Base-by-base conservation (phyloP, 2,329 filamentous ascomycete species). In the Mollisiaceae sp. region DNA sequence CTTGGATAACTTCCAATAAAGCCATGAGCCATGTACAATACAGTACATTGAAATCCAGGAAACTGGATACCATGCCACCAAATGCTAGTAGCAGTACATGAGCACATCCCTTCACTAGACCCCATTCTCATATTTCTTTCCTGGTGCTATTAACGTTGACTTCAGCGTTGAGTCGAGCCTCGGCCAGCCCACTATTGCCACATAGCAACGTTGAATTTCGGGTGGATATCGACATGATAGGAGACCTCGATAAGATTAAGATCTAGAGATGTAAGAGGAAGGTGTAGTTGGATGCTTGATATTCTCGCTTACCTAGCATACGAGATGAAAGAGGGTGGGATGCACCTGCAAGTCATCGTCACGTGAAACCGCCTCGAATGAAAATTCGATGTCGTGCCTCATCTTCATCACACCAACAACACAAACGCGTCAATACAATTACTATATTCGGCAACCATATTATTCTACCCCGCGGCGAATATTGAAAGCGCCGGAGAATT, bases 1-100 rank as follows among this genome's bases (percentile, higher is more conserved):
- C 67, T 59, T 68, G 59, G 24, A 66, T 52, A 5, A 70, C 65
- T 24, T 70, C 60, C 35, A 43, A 43, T 18, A n/a, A n/a, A n/a
- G n/a, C n/a, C n/a, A n/a, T n/a, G n/a, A n/a, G n/a, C n/a, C n/a
- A n/a, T n/a, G n/a, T n/a, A n/a, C n/a, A n/a, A n/a, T n/a, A n/a
- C n/a, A n/a, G n/a, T n/a, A n/a, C n/a, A n/a, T n/a, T n/a, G n/a
- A n/a, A n/a, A n/a, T n/a, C n/a, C n/a, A n/a, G n/a, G n/a, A n/a
- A n/a, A n/a, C n/a, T n/a, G n/a, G n/a, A n/a, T n/a, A n/a, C n/a
- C n/a, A n/a, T n/a, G n/a, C n/a, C n/a, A n/a, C n/a, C n/a, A n/a
- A n/a, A n/a, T n/a, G n/a, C n/a, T n/a, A n/a, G n/a, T n/a, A n/a
- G n/a, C n/a, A n/a, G n/a, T n/a, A n/a, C n/a, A n/a, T n/a, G n/a